phyloP scores from a whole-genome alignment of 345 rosid genomes.

The Rhodamnia rubescens region DNA sequence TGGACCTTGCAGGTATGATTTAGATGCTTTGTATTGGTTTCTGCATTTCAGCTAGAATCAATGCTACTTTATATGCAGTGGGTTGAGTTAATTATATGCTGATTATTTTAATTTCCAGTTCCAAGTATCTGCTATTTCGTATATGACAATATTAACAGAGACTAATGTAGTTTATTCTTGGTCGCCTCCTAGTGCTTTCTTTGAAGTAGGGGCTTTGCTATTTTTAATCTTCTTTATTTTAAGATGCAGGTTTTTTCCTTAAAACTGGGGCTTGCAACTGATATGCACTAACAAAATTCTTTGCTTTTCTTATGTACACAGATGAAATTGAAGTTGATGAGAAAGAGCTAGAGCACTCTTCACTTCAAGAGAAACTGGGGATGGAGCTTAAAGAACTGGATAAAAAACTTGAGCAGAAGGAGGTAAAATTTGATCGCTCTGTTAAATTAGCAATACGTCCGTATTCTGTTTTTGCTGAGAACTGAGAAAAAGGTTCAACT shows the following conservation, averaged over 20 bases:
- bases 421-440: conserved; percentile 29
- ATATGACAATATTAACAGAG: background rate
- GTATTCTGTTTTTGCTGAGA: background rate
- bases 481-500: background rate
- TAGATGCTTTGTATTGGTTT: background rate
- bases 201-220: background rate
- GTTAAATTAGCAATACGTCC: background rate
- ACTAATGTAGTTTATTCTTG: background rate
- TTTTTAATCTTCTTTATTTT: background rate
- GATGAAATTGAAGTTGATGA: conserved; percentile 61
- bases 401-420: conserved; percentile 79
- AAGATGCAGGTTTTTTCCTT: background rate
- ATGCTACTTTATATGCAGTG: background rate
- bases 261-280: background rate
- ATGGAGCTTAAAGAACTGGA: conserved; percentile 91
- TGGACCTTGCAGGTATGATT: conserved; percentile 41
- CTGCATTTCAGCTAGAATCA: background rate
- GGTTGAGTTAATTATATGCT: background rate
- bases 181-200: background rate
- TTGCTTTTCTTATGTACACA: conserved; percentile 11
- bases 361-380: conserved; percentile 80
- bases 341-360: conserved; percentile 81
- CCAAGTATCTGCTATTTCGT: background rate
- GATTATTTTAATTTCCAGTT: background rate
- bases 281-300: background rate